A percentile compares a stretch with the other conserved stretches of the same genome.
Evolutionary conservation across 1,139 yeast genomes (phyloP).

Genomic region (Arxiozyma heterogenica): DNA sequence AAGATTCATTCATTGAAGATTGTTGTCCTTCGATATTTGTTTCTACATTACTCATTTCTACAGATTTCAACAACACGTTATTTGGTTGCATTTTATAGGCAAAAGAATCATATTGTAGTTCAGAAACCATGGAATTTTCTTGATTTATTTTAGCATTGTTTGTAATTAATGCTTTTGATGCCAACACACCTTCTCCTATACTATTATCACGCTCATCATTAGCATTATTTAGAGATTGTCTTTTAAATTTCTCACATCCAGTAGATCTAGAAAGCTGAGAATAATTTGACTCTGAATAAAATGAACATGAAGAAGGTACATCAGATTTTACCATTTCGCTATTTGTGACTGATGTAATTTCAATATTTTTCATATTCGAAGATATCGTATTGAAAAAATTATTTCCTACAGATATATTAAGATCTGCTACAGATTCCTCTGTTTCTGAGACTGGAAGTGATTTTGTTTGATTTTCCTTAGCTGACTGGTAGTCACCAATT

Average conservation of each 20-base stretch:
- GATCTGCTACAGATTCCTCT: conserved; percentile 11
- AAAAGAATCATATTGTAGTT: background rate
- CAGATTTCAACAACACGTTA: background rate
- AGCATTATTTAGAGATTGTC: background rate
- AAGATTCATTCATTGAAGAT: background rate
- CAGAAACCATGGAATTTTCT: background rate
- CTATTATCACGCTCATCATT: background rate
- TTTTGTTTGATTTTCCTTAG: conserved; percentile 7
- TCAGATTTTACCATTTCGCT: background rate
- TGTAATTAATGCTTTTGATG: background rate
- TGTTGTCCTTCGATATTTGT: background rate
- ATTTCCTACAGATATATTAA: conserved; percentile 15
- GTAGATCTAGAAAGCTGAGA: background rate
- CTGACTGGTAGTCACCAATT: conserved; percentile 20
- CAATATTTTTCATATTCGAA: background rate
- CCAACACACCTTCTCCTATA: background rate
- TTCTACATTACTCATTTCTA: background rate
- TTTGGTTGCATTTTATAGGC: background rate
- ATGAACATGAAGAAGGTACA: background rate
- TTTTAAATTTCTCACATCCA: background rate
- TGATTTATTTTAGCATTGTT: background rate
- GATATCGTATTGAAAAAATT: background rate
- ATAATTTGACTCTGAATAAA: background rate
- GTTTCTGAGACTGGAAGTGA: background rate
- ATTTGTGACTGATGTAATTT: no score